Conservation (phyloP, 495 filamentous ascomycete species). For the Pseudevernia furfuracea region DNA sequence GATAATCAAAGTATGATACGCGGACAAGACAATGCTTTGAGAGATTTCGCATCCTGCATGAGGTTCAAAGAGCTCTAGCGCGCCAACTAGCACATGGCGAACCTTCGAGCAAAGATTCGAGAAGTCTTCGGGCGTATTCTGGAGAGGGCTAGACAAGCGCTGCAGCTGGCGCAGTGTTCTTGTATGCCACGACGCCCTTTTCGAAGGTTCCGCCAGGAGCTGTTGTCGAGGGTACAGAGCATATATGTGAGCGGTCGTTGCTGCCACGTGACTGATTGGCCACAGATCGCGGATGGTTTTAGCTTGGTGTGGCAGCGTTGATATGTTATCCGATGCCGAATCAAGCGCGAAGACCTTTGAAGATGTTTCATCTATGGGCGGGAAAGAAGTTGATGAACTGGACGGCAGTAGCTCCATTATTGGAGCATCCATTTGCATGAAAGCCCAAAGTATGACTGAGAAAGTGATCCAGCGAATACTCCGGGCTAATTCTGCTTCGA, state of each 20-base stretch:
- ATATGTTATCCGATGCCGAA: slow-evolving; percentile 23
- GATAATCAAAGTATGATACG: slow-evolving; percentile 26
- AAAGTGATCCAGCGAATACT: slow-evolving; percentile 26
- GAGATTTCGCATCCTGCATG: slow-evolving; percentile 14
- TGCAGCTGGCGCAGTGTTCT: slow-evolving; percentile 17
- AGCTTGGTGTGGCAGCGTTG: slow-evolving; percentile 22
- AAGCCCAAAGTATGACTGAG: slow-evolving; percentile 24
- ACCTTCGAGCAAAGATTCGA: slow-evolving; percentile 19
- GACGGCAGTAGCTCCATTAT: slow-evolving; percentile 19
- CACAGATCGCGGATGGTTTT: slow-evolving; percentile 23
- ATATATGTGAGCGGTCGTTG: slow-evolving; percentile 24
- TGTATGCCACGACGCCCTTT: slow-evolving; percentile 15
- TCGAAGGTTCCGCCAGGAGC: slow-evolving; percentile 3
- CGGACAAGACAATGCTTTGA: slow-evolving; percentile 17
- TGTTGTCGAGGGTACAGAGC: slow-evolving; percentile 18
- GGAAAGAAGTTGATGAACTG: slow-evolving; percentile 14
- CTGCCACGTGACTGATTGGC: slow-evolving; percentile 24
- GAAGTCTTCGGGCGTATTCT: slow-evolving; percentile 14
- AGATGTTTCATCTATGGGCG: slow-evolving; percentile 21
- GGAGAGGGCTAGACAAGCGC: slow-evolving; percentile 10
- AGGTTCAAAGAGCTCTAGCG: slow-evolving; percentile 16
- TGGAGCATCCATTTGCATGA: slow-evolving; percentile 24
- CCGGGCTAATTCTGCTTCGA: slow-evolving; percentile 22
- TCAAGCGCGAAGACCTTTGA: slow-evolving; percentile 21
- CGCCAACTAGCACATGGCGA: slow-evolving; percentile 18